phyloP scores from a whole-genome alignment of 2,329 filamentous ascomycete species.

The Nigrospora osmanthi region DNA sequence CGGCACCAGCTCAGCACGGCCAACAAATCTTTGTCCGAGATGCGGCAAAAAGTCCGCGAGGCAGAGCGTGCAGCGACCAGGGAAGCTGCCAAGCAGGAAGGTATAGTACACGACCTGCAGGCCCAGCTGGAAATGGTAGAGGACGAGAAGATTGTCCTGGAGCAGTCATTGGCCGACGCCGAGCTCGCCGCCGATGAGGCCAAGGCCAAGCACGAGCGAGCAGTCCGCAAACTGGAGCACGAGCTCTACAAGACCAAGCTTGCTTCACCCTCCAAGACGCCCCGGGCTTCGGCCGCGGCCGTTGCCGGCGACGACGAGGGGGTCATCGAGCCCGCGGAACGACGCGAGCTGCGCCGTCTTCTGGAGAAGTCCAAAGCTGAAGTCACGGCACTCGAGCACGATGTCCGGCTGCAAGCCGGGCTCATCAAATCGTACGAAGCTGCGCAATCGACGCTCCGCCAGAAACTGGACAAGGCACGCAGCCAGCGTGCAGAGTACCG shows the following conservation, averaged over 20 bases:
- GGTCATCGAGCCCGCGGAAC: slow-evolving; percentile 36
- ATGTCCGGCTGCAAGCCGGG: slow-evolving; percentile 61
- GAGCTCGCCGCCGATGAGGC: slow-evolving; percentile 43
- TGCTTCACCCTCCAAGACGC: slow-evolving; percentile 17
- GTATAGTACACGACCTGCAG: slow-evolving; percentile 49
- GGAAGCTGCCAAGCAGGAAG: slow-evolving; percentile 22
- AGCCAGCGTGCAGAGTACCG: slow-evolving; percentile 54
- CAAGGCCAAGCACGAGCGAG: slow-evolving; percentile 42
- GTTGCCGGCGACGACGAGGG: slow-evolving; percentile 11
- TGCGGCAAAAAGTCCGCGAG: slow-evolving; percentile 41
- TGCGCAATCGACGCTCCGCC: slow-evolving; percentile 52
- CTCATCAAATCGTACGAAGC: slow-evolving; percentile 49
- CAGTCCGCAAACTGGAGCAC: slow-evolving; percentile 16
- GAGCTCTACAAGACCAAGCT: slow-evolving; percentile 22
- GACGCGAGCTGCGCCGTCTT: slow-evolving; percentile 51
- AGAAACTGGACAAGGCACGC: slow-evolving; percentile 62
- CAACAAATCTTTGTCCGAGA: slow-evolving; percentile 38
- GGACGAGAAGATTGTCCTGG: slow-evolving; percentile 48
- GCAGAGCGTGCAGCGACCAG: slow-evolving; percentile 27
- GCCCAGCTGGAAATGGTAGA: slow-evolving; percentile 58
- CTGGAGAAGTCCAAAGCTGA: slow-evolving; percentile 57
- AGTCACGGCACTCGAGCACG: slow-evolving; percentile 62
- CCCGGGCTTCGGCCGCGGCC: slow-evolving; percentile 2
- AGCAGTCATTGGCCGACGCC: slow-evolving; percentile 50
- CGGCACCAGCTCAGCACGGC: slow-evolving; percentile 14